These are phyloP conservation scores for Crucibulum cyathiforme DNA, from an alignment of 1,284 basidiomycete genomes.

Conservation along the genomic window DNA sequence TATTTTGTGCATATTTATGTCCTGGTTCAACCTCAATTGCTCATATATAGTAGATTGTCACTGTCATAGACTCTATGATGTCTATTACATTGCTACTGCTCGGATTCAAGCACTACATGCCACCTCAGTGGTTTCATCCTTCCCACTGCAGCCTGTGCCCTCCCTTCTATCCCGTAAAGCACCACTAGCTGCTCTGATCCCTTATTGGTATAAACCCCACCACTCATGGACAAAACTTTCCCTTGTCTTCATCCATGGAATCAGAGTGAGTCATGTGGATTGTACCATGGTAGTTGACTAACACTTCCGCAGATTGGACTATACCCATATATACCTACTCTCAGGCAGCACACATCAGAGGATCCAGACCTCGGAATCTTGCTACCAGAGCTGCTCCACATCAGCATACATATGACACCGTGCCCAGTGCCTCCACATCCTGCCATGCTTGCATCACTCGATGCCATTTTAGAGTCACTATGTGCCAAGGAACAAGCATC, in stretches of 20 bases:
- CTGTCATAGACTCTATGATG: slow-evolving; percentile 52
- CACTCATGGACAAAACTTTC: slow-evolving; percentile 52
- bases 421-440: slow-evolving; percentile 47
- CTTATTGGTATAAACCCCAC: slow-evolving; percentile 72
- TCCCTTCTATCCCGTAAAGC: slow-evolving; percentile 50
- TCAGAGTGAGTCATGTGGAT: slow-evolving; percentile 65
- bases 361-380: slow-evolving; percentile 59
- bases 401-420: slow-evolving; percentile 64
- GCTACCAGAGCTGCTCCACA: slow-evolving; percentile 62
- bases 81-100: slow-evolving; percentile 41
- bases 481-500: slow-evolving; percentile 21
- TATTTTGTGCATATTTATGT: slow-evolving; percentile 52
- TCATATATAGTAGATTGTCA: slow-evolving; percentile 58
- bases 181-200: slow-evolving; percentile 40
- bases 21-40: background rate
- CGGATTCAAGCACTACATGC: slow-evolving; percentile 63
- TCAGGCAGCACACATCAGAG: slow-evolving; percentile 46
- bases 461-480: slow-evolving; percentile 51
- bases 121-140: slow-evolving; percentile 46
- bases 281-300: no score
- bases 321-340: slow-evolving; percentile 58
- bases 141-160: slow-evolving; percentile 59
- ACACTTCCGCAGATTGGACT: slow-evolving; percentile 57
- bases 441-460: slow-evolving; percentile 43
- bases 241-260: slow-evolving; percentile 68